These are phyloP conservation scores for Platanthera zijinensis DNA, from an alignment of 106 monocot species.

Conservation along the genomic window DNA sequence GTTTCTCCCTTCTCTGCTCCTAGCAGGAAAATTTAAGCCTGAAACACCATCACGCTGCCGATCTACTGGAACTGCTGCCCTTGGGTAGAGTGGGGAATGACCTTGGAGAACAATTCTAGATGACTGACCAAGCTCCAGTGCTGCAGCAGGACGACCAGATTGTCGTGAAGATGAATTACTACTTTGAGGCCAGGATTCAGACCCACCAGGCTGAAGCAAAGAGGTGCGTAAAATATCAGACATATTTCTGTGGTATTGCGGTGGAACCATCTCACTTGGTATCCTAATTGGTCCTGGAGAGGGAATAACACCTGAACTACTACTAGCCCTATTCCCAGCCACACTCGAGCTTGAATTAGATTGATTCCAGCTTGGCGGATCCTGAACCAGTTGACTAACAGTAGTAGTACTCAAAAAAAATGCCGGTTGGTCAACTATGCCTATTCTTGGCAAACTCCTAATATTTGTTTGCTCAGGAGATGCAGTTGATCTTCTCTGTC, in stretches of 20 bases:
- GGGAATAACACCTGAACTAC: conserved; percentile 24
- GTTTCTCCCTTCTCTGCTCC: conserved; percentile 57
- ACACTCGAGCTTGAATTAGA: conserved; percentile 19
- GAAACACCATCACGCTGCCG: conserved; percentile 41
- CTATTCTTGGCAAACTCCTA: conserved; percentile 18
- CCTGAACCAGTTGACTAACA: conserved; percentile 27
- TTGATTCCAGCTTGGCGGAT: conserved; percentile 37
- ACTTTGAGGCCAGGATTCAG: conserved; percentile 26
- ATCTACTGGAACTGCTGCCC: conserved; percentile 36
- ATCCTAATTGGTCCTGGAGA: conserved; percentile 22
- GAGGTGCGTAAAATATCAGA: conserved; percentile 23
- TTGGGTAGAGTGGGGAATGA: conserved; percentile 28
- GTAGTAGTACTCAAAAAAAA: conserved; percentile 22
- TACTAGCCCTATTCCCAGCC: conserved; percentile 23
- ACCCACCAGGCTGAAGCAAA: conserved; percentile 14
- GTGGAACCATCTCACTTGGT: conserved; percentile 26
- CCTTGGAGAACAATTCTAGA: conserved; percentile 14
- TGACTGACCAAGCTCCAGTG: conserved; percentile 21
- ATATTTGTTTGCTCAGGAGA: conserved; percentile 21
- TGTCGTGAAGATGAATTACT: conserved; percentile 25
- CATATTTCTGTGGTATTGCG: conserved; percentile 23
- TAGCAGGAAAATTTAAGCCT: conserved; percentile 26
- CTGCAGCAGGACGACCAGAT: conserved; percentile 21
- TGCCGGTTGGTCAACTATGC: conserved; percentile 9
- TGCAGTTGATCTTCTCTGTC: conserved; percentile 22